Base-by-base conservation (phyloP, 164 flowering plant genomes). In the Vitis rotundifolia region DNA sequence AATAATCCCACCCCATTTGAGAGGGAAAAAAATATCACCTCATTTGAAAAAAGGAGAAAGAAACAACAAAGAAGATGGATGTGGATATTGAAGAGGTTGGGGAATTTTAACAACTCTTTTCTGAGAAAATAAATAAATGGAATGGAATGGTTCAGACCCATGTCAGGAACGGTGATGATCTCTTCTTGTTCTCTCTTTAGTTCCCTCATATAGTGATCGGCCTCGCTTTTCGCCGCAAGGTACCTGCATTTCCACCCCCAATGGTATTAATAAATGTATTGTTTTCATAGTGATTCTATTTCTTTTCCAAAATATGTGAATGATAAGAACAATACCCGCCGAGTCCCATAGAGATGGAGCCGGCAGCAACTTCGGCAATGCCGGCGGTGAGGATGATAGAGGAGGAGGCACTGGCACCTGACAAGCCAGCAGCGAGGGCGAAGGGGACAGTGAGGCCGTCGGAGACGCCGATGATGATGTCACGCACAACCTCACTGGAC, bases 301-400 rank as follows among this genome's bases (percentile, higher is more conserved):
- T 37, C 44, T 37, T 37, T 37, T 37, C 44, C 44, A 37, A 37
- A 5, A 37, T 6, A 37, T 3, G 44, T 6, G 44, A 37, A 37
- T 3, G 44, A 6, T 6, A 37, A 37, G 44, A 37, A 47, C 15
- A 6, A 22, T 79, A 91, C 96, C 98, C 97, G 75, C 97, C 98
- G 48, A 91, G 93, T 14, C 97, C 98, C 98, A 94, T 94, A 73
- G 98, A 89, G 78, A 94, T 90, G 74, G 98, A 93, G 59, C 98
- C 98, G 68, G 97, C 98, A 52, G 92, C 97, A 15, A 92, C 93
- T 67, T 94, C 97, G 37, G 98, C 97, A n/a, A 92, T 78, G 49
- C 98, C 97, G n/a, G 98, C 98, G 31, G 92, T 90, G 75, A 94
- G 91, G 47, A 94, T 83, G 70, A 94, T 83, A 56, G 91, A 80